phyloP scores from a whole-genome alignment of 129 eudicot species.

The carrot (Daucus carota) region DNA sequence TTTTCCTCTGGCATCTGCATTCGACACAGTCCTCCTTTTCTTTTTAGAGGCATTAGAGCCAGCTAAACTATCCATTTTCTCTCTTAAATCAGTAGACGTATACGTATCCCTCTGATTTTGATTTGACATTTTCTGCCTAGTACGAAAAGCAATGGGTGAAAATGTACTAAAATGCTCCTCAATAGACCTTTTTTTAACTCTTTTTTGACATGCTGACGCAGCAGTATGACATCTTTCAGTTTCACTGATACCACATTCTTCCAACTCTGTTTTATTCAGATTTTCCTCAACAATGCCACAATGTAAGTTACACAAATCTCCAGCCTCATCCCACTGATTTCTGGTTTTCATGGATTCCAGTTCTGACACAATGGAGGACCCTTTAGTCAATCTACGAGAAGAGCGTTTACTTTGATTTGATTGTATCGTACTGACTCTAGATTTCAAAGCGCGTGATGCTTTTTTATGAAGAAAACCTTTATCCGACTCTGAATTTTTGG shows the following conservation, averaged over 20 bases:
- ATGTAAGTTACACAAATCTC: conserved; percentile 11
- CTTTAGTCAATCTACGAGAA: conserved; percentile 31
- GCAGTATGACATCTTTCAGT: conserved; percentile 16
- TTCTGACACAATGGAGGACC: conserved; percentile 12
- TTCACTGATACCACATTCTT: conserved; percentile 22
- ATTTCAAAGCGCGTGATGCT: conserved; percentile 14
- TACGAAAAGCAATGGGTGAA: conserved; percentile 53
- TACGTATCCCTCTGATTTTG: conserved; percentile 15
- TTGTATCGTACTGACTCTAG: conserved; percentile 36
- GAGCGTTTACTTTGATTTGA: conserved; percentile 27
- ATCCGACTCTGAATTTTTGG: conserved; percentile 8
- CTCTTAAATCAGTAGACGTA: conserved; percentile 17
- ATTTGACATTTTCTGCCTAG: conserved; percentile 31
- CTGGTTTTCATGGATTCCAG: conserved; percentile 12
- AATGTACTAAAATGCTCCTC: conserved; percentile 20
- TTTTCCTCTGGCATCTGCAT: conserved; percentile 11
- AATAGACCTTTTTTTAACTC: conserved; percentile 26
- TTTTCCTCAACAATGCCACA: conserved; percentile 12
- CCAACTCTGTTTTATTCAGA: conserved; percentile 20
- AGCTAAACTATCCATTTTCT: conserved; percentile 14
- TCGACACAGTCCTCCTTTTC: conserved; percentile 9
- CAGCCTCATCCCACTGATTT: conserved; percentile 13
- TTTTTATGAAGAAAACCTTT: conserved; percentile 2
- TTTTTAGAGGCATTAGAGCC: conserved; percentile 14
- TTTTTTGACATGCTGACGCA: conserved; percentile 20